A percentile compares a stretch with the other conserved stretches of the same genome.
phyloP scores from a whole-genome alignment of 2,329 filamentous ascomycete genomes.

The Cladorrhinum sp. region DNA sequence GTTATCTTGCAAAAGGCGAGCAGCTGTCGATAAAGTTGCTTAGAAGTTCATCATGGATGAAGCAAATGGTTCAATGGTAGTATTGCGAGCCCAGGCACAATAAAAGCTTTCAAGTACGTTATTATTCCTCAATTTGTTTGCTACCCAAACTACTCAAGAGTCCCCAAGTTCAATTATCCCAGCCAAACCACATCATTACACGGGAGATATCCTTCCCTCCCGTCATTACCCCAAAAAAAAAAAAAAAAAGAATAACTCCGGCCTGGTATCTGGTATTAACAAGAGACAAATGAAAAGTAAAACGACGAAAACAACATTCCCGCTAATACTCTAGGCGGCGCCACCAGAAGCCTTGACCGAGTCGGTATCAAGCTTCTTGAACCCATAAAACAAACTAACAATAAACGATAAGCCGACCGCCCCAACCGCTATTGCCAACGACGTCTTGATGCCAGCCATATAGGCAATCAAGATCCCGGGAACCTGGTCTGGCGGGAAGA shows the following conservation, averaged over 20 bases:
- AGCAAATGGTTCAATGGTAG: neutral
- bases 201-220: neutral
- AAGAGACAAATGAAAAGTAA: neutral
- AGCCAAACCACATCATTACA: neutral
- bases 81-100: neutral
- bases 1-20: no score
- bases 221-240: neutral
- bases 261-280: neutral
- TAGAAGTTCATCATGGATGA: neutral
- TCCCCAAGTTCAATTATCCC: neutral
- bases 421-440: neutral
- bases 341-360: neutral
- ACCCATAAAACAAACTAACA: neutral
- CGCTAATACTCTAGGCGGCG: neutral
- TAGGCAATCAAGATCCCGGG: constrained; percentile 53
- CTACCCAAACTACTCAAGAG: neutral
- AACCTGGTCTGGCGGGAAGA: constrained; percentile 45
- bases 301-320: neutral
- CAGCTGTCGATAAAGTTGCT: neutral
- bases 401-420: neutral
- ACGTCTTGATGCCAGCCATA: constrained; percentile 40
- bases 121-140: neutral
- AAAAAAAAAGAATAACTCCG: no score
- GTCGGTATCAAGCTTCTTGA: neutral
- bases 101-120: neutral